A percentile compares a stretch with the other conserved stretches of the same genome.
phyloP scores from a whole-genome alignment of 257 asterid species.

The Solanum pinnatisectum region DNA sequence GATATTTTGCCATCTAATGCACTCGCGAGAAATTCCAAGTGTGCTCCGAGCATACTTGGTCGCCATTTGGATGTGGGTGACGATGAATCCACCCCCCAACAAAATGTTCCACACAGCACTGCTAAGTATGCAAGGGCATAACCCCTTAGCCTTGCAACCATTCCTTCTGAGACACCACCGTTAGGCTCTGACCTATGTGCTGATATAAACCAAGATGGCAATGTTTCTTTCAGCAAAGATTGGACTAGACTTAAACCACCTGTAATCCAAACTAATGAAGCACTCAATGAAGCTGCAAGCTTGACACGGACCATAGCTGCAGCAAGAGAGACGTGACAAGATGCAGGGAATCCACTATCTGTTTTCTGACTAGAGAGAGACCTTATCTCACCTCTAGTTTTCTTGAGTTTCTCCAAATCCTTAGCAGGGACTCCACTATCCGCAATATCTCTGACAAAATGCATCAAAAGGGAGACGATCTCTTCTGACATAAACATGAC shows the following conservation, averaged over 20 bases:
- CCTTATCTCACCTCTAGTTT: constrained; percentile 36
- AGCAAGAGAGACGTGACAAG: constrained; percentile 74
- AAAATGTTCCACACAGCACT: constrained; percentile 48
- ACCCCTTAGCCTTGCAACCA: constrained; percentile 74
- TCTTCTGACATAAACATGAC: constrained; percentile 67
- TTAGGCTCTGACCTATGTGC: constrained; percentile 37
- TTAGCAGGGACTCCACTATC: constrained; percentile 42
- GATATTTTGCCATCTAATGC: constrained; percentile 78
- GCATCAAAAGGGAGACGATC: constrained; percentile 61
- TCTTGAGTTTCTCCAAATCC: constrained; percentile 56
- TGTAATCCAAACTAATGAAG: constrained; percentile 75
- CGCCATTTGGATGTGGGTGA: constrained; percentile 44
- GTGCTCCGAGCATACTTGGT: constrained; percentile 42
- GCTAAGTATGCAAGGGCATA: constrained; percentile 79
- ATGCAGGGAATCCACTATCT: not conserved
- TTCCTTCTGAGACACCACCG: constrained; percentile 43
- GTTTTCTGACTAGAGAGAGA: constrained; percentile 4
- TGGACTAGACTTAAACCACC: constrained; percentile 68
- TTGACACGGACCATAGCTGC: constrained; percentile 68
- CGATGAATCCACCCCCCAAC: constrained; percentile 74
- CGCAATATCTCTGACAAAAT: constrained; percentile 58
- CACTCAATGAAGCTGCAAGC: constrained; percentile 78
- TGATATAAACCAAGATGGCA: constrained; percentile 90
- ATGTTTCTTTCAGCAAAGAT: constrained; percentile 54
- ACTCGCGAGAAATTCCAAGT: constrained; percentile 69